phyloP scores from a whole-genome alignment of 2,329 filamentous ascomycete species.

The Pseudocercospora cruenta region DNA sequence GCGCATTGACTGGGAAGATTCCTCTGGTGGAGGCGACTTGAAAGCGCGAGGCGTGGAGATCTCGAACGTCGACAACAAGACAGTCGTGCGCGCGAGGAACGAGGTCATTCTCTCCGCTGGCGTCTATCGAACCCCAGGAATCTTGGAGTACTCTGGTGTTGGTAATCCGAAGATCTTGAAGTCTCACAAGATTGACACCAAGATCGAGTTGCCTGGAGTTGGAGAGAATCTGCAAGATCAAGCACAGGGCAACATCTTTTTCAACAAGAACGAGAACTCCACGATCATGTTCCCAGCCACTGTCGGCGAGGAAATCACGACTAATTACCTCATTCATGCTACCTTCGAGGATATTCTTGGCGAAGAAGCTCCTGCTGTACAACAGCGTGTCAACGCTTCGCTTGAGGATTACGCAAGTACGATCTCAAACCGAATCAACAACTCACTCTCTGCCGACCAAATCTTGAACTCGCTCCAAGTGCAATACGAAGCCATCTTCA shows the following conservation, averaged over 20 bases:
- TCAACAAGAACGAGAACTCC: slow-evolving; percentile 8
- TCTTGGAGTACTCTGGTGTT: slow-evolving; percentile 66
- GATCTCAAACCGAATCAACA: slow-evolving; percentile 16
- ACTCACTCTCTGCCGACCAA: slow-evolving; percentile 16
- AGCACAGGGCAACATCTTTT: slow-evolving; percentile 19
- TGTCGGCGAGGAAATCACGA: slow-evolving; percentile 17
- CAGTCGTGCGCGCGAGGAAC: slow-evolving; percentile 36
- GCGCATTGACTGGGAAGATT: slow-evolving; percentile 45
- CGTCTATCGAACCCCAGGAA: slow-evolving; percentile 55
- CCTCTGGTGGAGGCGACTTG: slow-evolving; percentile 62
- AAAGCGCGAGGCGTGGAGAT: slow-evolving; percentile 49
- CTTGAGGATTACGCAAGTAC: slow-evolving; percentile 11
- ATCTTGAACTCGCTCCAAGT: slow-evolving; percentile 18
- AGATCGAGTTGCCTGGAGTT: slow-evolving; percentile 38
- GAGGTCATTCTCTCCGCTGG: slow-evolving; percentile 48
- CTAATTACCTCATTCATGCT: slow-evolving; percentile 17
- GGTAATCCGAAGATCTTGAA: slow-evolving; percentile 54
- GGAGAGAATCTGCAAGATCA: slow-evolving; percentile 39
- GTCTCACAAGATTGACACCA: slow-evolving; percentile 32
- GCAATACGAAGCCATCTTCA: slow-evolving; percentile 23
- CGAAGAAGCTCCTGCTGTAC: slow-evolving; percentile 10
- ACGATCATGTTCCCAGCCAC: slow-evolving; percentile 15
- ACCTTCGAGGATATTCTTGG: slow-evolving; percentile 22
- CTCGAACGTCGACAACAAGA: slow-evolving; percentile 44
- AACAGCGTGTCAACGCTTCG: slow-evolving; percentile 8